Percentiles rank a stretch among this genome's conserved stretches.
Conservation (phyloP, 352 stramenopile genomes). For the Phytophthora kernoviae region DNA sequence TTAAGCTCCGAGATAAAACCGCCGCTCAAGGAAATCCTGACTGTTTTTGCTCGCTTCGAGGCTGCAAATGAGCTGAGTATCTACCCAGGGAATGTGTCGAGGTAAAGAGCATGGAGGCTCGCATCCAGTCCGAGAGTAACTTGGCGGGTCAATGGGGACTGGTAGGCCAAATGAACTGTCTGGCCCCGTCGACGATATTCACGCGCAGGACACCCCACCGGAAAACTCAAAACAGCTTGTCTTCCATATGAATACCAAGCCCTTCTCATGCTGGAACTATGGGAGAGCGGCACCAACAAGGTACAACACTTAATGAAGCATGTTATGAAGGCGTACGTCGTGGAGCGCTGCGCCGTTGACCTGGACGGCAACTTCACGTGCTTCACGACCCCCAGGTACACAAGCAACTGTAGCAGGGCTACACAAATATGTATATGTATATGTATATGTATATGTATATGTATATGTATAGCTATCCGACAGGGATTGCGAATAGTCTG, state of each 20-base stretch:
- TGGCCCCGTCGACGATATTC: too few relatives aligned
- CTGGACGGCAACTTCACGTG: not conserved
- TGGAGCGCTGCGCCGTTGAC: not conserved
- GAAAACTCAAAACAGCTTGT: not conserved
- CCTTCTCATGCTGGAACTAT: not conserved
- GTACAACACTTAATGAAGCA: too few relatives aligned
- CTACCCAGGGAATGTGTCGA: too few relatives aligned
- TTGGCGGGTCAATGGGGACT: too few relatives aligned
- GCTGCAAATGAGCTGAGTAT: too few relatives aligned
- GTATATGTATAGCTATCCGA: too few relatives aligned
- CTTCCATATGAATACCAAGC: not conserved
- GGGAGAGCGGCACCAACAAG: constrained; percentile 1
- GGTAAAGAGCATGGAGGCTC: too few relatives aligned
- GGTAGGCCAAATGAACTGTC: too few relatives aligned
- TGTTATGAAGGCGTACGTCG: not conserved
- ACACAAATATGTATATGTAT: too few relatives aligned
- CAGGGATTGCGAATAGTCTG: too few relatives aligned
- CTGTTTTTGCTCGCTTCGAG: not conserved
- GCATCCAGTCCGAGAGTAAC: too few relatives aligned
- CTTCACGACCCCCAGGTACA: not conserved
- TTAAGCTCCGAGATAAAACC: not conserved
- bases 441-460: too few relatives aligned
- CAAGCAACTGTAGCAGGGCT: not conserved
- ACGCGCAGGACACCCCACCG: not conserved
- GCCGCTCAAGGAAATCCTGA: not conserved